Conservation (phyloP, 768 basidiomycete species). For the Leccinum arenicola region DNA sequence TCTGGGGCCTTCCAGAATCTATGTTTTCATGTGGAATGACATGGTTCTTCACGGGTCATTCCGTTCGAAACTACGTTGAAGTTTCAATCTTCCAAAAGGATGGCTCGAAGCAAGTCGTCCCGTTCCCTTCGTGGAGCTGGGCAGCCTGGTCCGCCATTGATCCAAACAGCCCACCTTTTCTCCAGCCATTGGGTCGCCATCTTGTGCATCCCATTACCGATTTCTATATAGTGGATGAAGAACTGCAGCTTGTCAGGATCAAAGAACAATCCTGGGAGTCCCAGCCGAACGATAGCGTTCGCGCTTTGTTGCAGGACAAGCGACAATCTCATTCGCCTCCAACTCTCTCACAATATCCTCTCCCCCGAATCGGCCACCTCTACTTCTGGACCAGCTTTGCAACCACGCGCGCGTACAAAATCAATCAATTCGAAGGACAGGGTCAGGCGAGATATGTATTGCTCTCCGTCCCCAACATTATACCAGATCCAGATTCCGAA, state of each 20-base stretch:
- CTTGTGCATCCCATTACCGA: neutral
- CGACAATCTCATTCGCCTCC: neutral
- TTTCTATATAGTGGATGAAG: slow-evolving; percentile 10
- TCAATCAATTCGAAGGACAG: neutral
- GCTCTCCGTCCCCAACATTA: neutral
- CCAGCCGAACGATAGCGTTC: neutral
- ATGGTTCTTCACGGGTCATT: slow-evolving; percentile 4
- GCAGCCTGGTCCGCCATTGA: slow-evolving; percentile 6
- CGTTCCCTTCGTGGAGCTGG: slow-evolving; percentile 23
- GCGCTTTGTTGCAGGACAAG: neutral
- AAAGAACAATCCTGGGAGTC: neutral
- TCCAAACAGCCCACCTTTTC: neutral
- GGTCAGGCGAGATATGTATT: neutral
- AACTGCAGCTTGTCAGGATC: neutral
- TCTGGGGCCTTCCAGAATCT: slow-evolving; percentile 18
- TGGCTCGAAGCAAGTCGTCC: slow-evolving; percentile 3
- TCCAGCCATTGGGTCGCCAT: neutral
- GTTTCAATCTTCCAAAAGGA: slow-evolving; percentile 6
- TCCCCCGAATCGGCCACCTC: slow-evolving; percentile 2
- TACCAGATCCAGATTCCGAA: neutral
- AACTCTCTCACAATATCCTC: neutral
- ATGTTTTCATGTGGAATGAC: slow-evolving; percentile 12
- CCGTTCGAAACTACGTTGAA: neutral
- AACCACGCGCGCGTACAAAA: neutral
- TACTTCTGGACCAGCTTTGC: slow-evolving; percentile 17